Percentiles rank a stretch among this genome's conserved stretches.
Conservation (phyloP, 202 grass and related monocot species). For the Carex arenaria region DNA sequence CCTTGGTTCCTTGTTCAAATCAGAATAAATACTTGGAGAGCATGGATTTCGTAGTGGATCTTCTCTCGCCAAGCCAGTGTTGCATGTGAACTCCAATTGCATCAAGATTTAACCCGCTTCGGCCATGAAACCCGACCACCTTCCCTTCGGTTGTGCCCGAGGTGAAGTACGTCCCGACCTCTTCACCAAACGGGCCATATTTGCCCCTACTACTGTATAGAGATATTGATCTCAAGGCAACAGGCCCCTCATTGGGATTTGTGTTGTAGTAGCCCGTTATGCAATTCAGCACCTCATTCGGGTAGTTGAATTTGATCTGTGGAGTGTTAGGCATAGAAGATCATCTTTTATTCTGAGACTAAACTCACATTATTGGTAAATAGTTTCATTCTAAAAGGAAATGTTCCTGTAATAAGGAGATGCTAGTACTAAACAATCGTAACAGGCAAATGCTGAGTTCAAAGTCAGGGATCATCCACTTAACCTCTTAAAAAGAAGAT, state of each 20-base stretch:
- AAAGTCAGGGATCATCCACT: neutral
- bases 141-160: slow-evolving; percentile 67
- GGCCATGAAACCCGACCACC: slow-evolving; percentile 84
- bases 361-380: neutral
- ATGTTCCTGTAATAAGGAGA: neutral
- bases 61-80: slow-evolving; percentile 73
- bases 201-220: slow-evolving; percentile 64
- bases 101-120: slow-evolving; percentile 62
- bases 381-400: neutral
- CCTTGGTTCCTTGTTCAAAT: neutral
- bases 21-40: slow-evolving; percentile 73
- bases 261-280: slow-evolving; percentile 70
- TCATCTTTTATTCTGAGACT: neutral
- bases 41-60: slow-evolving; percentile 34
- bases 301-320: slow-evolving; percentile 88
- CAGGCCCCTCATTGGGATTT: slow-evolving; percentile 34
- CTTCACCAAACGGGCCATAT: slow-evolving; percentile 75
- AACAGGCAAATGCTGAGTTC: neutral
- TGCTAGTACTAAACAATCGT: neutral
- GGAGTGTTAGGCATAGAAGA: neutral
- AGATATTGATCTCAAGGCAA: slow-evolving; percentile 56
- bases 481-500: neutral
- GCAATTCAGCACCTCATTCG: slow-evolving; percentile 74
- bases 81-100: slow-evolving; percentile 92
- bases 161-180: slow-evolving; percentile 67